A percentile compares a stretch with the other conserved stretches of the same genome.
phyloP scores from a whole-genome alignment of 805 yeast species.

The Cyberlindnera maclurae region DNA sequence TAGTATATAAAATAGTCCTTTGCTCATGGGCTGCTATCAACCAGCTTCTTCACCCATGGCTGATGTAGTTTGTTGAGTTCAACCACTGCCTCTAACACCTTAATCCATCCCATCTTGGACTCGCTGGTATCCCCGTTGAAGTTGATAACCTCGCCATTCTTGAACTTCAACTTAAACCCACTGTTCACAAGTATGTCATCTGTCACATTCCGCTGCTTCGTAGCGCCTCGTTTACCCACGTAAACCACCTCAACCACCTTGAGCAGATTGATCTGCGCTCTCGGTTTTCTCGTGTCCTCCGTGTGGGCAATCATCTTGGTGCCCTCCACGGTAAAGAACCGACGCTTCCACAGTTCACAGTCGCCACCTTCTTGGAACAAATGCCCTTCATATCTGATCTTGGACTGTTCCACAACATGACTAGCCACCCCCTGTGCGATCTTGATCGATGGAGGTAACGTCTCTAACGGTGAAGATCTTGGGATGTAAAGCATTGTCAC shows the following conservation, averaged over 20 bases:
- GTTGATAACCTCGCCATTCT: conserved; percentile 74
- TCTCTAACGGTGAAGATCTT: conserved; percentile 50
- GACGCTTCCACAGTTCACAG: conserved; percentile 58
- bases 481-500: conserved; percentile 66
- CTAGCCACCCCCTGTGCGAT: conserved; percentile 39
- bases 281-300: conserved; percentile 57
- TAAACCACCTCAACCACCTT: conserved; percentile 43
- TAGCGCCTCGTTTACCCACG: conserved; percentile 24
- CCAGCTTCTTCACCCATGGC: conserved; percentile 50
- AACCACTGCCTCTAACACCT: conserved; percentile 47
- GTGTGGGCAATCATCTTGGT: conserved; percentile 70
- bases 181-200: conserved; percentile 64
- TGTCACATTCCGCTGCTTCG: conserved; percentile 50
- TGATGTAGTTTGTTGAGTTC: conserved; percentile 50
- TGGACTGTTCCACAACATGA: conserved; percentile 30
- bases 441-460: conserved; percentile 63
- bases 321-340: conserved; percentile 71
- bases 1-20: not conserved
- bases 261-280: conserved; percentile 68
- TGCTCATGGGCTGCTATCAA: conserved; percentile 9
- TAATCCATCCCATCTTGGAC: conserved; percentile 63
- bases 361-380: conserved; percentile 92
- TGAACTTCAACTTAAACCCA: conserved; percentile 67
- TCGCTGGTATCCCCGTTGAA: conserved; percentile 73
- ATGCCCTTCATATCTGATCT: conserved; percentile 50